phyloP scores from a whole-genome alignment of 2,329 filamentous ascomycete species.

The Aspergillus ibericus region DNA sequence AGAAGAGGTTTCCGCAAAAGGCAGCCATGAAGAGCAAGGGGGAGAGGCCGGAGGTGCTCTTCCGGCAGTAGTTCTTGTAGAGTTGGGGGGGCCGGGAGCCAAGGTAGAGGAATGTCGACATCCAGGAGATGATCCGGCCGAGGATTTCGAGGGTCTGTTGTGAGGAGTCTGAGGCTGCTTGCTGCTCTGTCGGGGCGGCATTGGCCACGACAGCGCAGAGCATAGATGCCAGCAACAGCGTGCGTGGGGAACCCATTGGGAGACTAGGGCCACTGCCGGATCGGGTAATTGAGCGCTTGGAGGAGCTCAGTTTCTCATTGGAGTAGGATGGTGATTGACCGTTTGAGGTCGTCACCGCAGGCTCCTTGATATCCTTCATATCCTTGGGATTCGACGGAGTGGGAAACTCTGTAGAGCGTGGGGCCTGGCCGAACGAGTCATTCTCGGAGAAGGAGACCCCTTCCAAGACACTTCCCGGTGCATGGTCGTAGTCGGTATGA shows the following conservation, averaged over 20 bases:
- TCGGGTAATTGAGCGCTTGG: slow-evolving; percentile 29
- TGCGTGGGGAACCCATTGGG: slow-evolving; percentile 42
- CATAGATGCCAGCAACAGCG: slow-evolving; percentile 47
- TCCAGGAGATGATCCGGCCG: slow-evolving; percentile 57
- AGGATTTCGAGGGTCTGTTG: slow-evolving; percentile 42
- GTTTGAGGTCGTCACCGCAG: slow-evolving; percentile 18
- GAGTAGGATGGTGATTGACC: slow-evolving; percentile 31
- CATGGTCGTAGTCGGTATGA: slow-evolving; percentile 28
- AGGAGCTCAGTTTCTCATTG: slow-evolving; percentile 36
- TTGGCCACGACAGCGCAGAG: slow-evolving; percentile 47
- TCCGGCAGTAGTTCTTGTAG: slow-evolving; percentile 63
- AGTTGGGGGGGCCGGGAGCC: slow-evolving; percentile 64
- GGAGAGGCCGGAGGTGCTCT: slow-evolving; percentile 63
- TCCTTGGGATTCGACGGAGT: slow-evolving; percentile 33
- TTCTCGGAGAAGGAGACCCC: slow-evolving; percentile 38
- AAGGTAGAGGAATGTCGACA: slow-evolving; percentile 58
- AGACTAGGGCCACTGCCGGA: slow-evolving; percentile 27
- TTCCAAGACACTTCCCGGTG: slow-evolving; percentile 35
- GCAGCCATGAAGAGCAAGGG: slow-evolving; percentile 65
- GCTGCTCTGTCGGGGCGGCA: slow-evolving; percentile 36
- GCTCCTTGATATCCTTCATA: slow-evolving; percentile 25
- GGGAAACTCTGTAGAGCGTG: slow-evolving; percentile 15
- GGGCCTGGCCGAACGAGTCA: slow-evolving; percentile 21
- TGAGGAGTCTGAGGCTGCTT: slow-evolving; percentile 16
- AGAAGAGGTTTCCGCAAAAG: slow-evolving; percentile 68